Evolutionary conservation across 192 early-diverging fungal genomes (phyloP).

Genomic region (Podila horticola): DNA sequence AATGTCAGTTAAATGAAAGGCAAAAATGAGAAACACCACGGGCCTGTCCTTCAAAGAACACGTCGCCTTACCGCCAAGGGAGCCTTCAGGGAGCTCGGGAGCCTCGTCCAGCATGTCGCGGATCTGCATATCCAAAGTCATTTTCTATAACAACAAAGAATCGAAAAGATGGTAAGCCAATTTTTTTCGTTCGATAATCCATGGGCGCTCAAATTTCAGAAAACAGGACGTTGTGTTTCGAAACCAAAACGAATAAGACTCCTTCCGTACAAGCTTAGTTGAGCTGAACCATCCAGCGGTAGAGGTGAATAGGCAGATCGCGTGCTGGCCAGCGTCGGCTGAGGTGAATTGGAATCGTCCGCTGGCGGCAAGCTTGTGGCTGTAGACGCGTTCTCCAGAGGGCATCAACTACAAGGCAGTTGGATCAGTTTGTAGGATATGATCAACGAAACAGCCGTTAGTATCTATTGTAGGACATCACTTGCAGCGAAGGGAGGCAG

Average conservation of each 20-base stretch:
- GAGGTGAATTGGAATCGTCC: constrained; percentile 94
- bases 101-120: constrained; percentile 51
- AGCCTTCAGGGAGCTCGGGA: constrained; percentile 38
- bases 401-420: constrained; percentile 56
- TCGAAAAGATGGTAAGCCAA: not conserved
- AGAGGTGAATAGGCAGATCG: constrained; percentile 83
- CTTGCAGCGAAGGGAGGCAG: not conserved
- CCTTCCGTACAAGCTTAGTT: constrained; percentile 67
- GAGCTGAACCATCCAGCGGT: constrained; percentile 76
- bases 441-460: constrained; percentile 6
- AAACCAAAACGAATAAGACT: constrained; percentile 22
- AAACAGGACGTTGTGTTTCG: not conserved
- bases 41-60: not conserved
- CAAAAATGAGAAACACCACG: not conserved
- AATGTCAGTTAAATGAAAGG: not conserved
- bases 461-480: not conserved
- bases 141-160: constrained; percentile 36
- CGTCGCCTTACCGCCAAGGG: constrained; percentile 44
- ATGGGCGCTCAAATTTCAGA: no score
- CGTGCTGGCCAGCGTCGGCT: constrained; percentile 88
- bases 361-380: constrained; percentile 73
- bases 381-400: constrained; percentile 63
- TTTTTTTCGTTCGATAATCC: constrained; percentile 22
- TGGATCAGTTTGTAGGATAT: no score
- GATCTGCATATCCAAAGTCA: constrained; percentile 59